Percentiles rank a stretch among this genome's conserved stretches.
phyloP scores from a whole-genome alignment of 441 rosid genomes.

The Bruguiera hainesii region DNA sequence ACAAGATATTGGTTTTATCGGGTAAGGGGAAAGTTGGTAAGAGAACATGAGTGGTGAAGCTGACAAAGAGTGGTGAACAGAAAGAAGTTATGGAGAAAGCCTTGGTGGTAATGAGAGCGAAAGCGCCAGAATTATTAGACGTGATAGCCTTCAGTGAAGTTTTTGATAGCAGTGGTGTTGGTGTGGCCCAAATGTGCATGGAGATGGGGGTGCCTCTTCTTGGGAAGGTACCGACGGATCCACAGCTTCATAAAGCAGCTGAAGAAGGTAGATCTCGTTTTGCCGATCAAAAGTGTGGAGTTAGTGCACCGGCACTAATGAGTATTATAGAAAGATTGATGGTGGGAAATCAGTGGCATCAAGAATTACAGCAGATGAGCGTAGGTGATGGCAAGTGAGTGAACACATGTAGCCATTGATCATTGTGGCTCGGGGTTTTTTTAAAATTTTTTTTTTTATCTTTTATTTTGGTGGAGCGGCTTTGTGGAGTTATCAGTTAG shows the following conservation, averaged over 20 bases:
- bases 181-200: constrained; percentile 72
- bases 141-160: constrained; percentile 61
- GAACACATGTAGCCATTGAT: not conserved
- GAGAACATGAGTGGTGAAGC: constrained; percentile 89
- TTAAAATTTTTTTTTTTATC: too few species aligned
- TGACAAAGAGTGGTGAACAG: constrained; percentile 47
- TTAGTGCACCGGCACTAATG: constrained; percentile 66
- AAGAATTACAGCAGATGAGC: constrained; percentile 25
- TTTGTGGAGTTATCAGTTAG: too few species aligned
- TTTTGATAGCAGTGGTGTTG: constrained; percentile 83
- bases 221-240: constrained; percentile 92
- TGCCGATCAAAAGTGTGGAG: constrained; percentile 52
- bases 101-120: constrained; percentile 48
- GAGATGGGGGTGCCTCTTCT: constrained; percentile 87
- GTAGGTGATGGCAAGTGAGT: constrained; percentile 17
- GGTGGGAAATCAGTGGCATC: constrained; percentile 32
- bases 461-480: too few species aligned
- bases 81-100: constrained; percentile 53
- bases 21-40: constrained; percentile 98
- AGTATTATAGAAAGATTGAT: constrained; percentile 54
- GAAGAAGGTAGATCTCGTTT: constrained; percentile 92
- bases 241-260: constrained; percentile 89
- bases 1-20: constrained; percentile 80
- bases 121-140: constrained; percentile 65
- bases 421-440: not conserved